Conservation (phyloP, 2,329 filamentous ascomycete species). For the Cladosporium sp. region DNA sequence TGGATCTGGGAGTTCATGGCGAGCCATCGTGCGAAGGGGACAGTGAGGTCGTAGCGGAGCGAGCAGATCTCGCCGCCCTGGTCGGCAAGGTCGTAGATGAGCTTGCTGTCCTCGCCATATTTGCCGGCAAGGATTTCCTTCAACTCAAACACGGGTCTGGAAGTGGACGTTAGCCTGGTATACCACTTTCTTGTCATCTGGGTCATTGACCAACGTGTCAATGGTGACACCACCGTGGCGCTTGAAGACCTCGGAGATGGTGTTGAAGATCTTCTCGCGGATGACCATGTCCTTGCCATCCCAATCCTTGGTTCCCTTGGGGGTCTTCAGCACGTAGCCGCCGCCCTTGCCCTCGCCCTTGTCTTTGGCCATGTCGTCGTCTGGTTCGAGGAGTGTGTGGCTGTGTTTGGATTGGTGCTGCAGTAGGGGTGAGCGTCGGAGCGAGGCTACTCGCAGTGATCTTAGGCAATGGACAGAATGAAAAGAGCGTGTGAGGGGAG, state of each 20-base stretch:
- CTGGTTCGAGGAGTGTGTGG: slow-evolving; percentile 15
- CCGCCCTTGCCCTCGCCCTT: slow-evolving; percentile 33
- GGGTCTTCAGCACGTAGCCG: slow-evolving; percentile 69
- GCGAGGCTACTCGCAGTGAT: background rate
- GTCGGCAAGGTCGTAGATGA: slow-evolving; percentile 86
- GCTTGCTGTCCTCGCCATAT: slow-evolving; percentile 87
- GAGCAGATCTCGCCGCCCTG: slow-evolving; percentile 84
- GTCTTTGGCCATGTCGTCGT: slow-evolving; percentile 44
- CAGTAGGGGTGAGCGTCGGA: slow-evolving; percentile 5
- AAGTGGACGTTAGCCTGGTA: background rate
- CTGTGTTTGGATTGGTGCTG: background rate
- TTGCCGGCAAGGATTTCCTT: slow-evolving; percentile 83
- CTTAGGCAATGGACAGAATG: slow-evolving; percentile 4
- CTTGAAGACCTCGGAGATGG: slow-evolving; percentile 75
- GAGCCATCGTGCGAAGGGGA: slow-evolving; percentile 86
- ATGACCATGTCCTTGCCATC: slow-evolving; percentile 73
- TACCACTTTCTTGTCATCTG: background rate
- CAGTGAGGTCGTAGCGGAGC: slow-evolving; percentile 80
- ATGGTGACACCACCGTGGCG: slow-evolving; percentile 75
- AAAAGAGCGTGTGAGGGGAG: slow-evolving; percentile 9
- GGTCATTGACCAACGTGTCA: slow-evolving; percentile 56
- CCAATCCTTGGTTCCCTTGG: slow-evolving; percentile 90
- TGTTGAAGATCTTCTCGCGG: slow-evolving; percentile 72
- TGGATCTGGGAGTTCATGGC: slow-evolving; percentile 83
- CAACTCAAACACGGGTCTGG: slow-evolving; percentile 71